Conservation (phyloP, 2,329 filamentous ascomycete genomes). For the Akanthomyces lecanii region DNA sequence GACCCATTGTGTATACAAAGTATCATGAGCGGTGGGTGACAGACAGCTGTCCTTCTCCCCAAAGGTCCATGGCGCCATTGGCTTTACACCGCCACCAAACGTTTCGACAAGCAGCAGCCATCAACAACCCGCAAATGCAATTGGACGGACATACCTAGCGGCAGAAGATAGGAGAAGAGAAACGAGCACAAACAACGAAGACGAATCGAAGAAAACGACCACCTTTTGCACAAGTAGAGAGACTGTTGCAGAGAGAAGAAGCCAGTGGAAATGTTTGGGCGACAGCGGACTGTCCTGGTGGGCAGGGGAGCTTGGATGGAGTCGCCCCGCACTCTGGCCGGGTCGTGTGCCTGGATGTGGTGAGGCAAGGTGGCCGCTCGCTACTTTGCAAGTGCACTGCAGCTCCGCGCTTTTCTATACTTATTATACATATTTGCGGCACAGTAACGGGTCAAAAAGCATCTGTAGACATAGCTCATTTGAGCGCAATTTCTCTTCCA, state of each 20-base stretch:
- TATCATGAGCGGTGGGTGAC: background rate
- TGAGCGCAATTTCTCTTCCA: too few species aligned
- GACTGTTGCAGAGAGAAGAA: conserved; percentile 7
- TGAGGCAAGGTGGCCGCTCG: conserved; percentile 14
- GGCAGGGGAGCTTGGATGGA: conserved; percentile 11
- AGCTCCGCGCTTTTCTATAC: background rate
- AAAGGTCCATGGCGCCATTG: background rate
- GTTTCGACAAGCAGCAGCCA: background rate
- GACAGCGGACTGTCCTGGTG: background rate
- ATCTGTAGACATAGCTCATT: too few species aligned
- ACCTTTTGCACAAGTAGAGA: conserved; percentile 5
- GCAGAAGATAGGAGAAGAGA: background rate
- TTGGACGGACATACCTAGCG: conserved; percentile 12
- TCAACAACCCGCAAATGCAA: background rate
- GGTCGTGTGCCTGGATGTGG: conserved; percentile 14
- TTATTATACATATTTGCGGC: too few species aligned
- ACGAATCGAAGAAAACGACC: conserved; percentile 1
- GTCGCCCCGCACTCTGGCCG: conserved; percentile 12
- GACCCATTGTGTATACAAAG: background rate
- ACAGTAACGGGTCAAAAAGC: too few species aligned
- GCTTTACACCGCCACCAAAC: conserved; percentile 14
- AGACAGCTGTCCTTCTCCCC: background rate
- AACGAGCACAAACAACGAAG: background rate
- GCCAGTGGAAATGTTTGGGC: background rate
- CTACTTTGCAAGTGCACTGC: background rate